Percentiles rank a stretch among this genome's conserved stretches.
phyloP scores from a whole-genome alignment of 2,329 filamentous ascomycete genomes.

The Cordyceps tenuipes region DNA sequence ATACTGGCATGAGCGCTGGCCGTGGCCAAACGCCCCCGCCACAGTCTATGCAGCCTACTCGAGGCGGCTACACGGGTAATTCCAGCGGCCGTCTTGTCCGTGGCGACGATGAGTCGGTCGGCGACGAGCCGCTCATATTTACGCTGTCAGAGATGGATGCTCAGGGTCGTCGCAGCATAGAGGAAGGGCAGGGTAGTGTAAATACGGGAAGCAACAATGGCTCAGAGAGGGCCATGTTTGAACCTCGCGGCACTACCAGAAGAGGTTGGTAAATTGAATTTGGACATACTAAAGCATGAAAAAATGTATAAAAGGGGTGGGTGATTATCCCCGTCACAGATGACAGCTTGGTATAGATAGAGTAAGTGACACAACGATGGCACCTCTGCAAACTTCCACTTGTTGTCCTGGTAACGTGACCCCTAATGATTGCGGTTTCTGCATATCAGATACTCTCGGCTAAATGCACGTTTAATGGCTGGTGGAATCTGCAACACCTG shows the following conservation, averaged over 20 bases:
- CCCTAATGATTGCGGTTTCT: too few species aligned
- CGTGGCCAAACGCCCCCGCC: conserved; percentile 32
- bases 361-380: background rate
- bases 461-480: too few species aligned
- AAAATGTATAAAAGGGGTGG: background rate
- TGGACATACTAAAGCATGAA: background rate
- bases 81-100: conserved; percentile 30
- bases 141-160: conserved; percentile 64
- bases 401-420: too few species aligned
- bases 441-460: too few species aligned
- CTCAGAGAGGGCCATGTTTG: conserved; percentile 31
- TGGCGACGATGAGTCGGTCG: conserved; percentile 41
- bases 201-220: conserved; percentile 26
- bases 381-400: background rate
- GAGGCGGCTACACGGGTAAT: conserved; percentile 38
- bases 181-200: conserved; percentile 37
- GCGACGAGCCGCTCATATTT: conserved; percentile 64
- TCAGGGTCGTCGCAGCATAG: conserved; percentile 48
- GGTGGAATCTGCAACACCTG: too few species aligned
- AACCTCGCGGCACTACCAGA: conserved; percentile 28
- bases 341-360: background rate
- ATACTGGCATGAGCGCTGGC: conserved; percentile 31
- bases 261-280: conserved; percentile 26
- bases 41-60: conserved; percentile 27
- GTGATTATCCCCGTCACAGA: background rate